Base-by-base conservation (phyloP, 2,329 filamentous ascomycete genomes). In the Fusarium secorum region DNA sequence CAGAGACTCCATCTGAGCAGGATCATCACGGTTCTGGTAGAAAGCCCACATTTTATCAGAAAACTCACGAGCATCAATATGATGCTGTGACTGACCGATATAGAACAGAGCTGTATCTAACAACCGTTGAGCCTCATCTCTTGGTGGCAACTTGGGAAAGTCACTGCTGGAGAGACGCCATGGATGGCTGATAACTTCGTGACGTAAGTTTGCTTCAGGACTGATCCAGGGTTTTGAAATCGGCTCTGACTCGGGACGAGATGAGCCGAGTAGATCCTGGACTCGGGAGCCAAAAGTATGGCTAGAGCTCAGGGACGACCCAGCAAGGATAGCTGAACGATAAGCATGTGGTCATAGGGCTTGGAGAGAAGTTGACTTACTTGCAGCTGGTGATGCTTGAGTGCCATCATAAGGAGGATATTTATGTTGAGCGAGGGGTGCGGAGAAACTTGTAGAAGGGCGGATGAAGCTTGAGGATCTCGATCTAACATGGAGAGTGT, bases 21-120 rank as follows among this genome's bases (percentile, higher is more conserved):
- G 66, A 6, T 76, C 74, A 11, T 74, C 64, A 4, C 59, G 64
- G 9, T 73, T 75, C 35, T 72, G 68, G n/a, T 76, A 76, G 33
- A 76, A 76, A 11, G 64, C 66, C 72, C 74, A 76, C n/a, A 76
- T 46, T 7, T 75, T 74, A 26, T 76, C 74, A 35, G 74, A 75
- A 32, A 76, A 76, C 15, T 75, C 74, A 3, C 74, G 71, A 26
- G 74, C 73, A 35, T 76, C 74, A 4, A 76, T 70, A 41, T 76
- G 74, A 38, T 76, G 74, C 7, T 76, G 74, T 2, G 74, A 76
- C 41, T 76, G 74, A 17, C 74, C 74, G 9, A 76, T 74, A 18
- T 75, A 76, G 52, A 76, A 76, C 17, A 75, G 28, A 15, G 72
- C 71, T 20, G 66, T 73, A 4, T 76, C 73, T 11, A 76, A 17